A percentile compares a stretch with the other conserved stretches of the same genome.
phyloP scores from a whole-genome alignment of 169 alveolate species.

The Eimeria necatrix region DNA sequence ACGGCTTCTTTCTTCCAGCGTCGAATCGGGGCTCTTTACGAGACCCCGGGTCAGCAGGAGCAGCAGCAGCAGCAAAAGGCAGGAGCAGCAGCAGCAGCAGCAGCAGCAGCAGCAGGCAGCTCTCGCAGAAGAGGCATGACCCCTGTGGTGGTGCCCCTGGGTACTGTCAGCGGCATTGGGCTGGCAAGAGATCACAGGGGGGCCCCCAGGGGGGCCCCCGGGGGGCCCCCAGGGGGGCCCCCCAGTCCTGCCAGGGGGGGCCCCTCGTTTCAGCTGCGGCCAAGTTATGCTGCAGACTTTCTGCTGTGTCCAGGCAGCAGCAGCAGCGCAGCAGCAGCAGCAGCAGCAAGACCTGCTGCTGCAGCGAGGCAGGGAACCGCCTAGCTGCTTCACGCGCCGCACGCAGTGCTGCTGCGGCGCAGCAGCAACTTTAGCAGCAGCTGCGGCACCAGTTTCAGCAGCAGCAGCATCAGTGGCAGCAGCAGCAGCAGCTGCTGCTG shows the following conservation, averaged over 20 bases:
- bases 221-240: no score
- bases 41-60: background rate
- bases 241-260: no score
- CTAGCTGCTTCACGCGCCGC: background rate
- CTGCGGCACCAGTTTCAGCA: no score
- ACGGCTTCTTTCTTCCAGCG: constrained; percentile 60
- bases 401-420: no score
- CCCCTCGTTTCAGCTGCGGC: constrained; percentile 10
- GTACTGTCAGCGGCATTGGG: constrained; percentile 21
- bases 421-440: no score
- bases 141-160: constrained; percentile 47
- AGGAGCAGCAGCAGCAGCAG: constrained; percentile 26
- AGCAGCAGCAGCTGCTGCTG: no score
- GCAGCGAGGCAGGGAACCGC: background rate
- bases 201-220: background rate
- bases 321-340: no score
- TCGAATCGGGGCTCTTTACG: constrained; percentile 36
- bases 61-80: background rate
- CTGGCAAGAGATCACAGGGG: constrained; percentile 3
- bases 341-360: background rate
- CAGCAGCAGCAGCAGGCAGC: constrained; percentile 11
- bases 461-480: no score
- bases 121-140: background rate
- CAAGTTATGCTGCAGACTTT: constrained; percentile 33
- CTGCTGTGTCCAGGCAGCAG: background rate